Conservation (phyloP, 1,284 basidiomycete genomes). For the Heterobasidion irregulare region DNA sequence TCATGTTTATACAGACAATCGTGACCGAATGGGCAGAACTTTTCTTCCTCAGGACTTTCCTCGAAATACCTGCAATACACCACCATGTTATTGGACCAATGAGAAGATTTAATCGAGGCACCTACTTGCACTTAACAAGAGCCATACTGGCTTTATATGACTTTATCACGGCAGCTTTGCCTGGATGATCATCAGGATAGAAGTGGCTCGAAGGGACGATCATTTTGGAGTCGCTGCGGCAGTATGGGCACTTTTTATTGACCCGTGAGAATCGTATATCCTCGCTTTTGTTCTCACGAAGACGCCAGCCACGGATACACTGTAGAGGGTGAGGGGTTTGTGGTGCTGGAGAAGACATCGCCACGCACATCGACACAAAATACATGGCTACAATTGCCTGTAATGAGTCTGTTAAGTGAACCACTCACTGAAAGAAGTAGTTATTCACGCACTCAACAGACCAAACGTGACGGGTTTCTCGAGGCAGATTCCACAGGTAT, state of each 20-base stretch:
- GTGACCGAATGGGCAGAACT: slow-evolving; percentile 60
- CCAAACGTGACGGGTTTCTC: slow-evolving; percentile 63
- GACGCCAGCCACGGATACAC: slow-evolving; percentile 72
- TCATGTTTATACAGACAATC: slow-evolving; percentile 72
- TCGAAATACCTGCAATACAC: slow-evolving; percentile 48
- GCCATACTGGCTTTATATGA: slow-evolving; percentile 66
- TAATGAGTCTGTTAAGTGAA: slow-evolving; percentile 1
- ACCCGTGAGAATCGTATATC: slow-evolving; percentile 46
- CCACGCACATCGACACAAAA: slow-evolving; percentile 56
- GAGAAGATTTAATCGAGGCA: slow-evolving; percentile 4
- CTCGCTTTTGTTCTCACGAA: slow-evolving; percentile 39
- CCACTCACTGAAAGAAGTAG: background rate
- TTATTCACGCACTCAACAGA: slow-evolving; percentile 42
- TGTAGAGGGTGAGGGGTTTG: slow-evolving; percentile 17
- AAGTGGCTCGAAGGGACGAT: slow-evolving; percentile 64
- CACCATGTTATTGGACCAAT: background rate
- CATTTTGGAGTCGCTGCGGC: slow-evolving; percentile 52
- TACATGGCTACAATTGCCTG: slow-evolving; percentile 63
- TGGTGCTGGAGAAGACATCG: slow-evolving; percentile 1
- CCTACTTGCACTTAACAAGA: slow-evolving; percentile 55
- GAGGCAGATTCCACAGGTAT: slow-evolving; percentile 59
- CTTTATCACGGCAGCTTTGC: slow-evolving; percentile 41
- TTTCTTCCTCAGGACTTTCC: slow-evolving; percentile 26
- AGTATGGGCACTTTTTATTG: slow-evolving; percentile 70
- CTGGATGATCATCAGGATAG: slow-evolving; percentile 41